phyloP scores from a whole-genome alignment of 441 rosid species.

The Sinapis alba region DNA sequence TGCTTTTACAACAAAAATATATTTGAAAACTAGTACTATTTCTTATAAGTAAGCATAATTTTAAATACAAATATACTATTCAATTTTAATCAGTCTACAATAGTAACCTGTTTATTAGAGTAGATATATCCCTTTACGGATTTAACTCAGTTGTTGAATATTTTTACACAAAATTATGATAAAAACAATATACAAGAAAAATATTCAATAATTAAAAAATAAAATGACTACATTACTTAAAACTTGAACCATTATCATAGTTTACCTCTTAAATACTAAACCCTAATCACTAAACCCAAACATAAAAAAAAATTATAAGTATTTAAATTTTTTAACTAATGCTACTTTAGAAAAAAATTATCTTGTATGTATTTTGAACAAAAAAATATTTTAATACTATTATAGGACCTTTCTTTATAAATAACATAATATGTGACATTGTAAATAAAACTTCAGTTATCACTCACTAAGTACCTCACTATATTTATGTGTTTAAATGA shows the following conservation, averaged over 20 bases:
- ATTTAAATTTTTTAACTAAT: neutral
- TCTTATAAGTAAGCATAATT: neutral
- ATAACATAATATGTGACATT: constrained; percentile 11
- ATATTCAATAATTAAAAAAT: neutral
- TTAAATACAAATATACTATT: neutral
- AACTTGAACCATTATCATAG: neutral
- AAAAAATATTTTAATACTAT: neutral
- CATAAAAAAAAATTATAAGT: neutral
- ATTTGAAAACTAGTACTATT: neutral
- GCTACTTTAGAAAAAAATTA: neutral
- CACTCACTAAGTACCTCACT: neutral
- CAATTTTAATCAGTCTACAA: neutral
- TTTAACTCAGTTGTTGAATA: neutral
- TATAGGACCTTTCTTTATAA: neutral
- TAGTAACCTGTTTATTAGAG: neutral
- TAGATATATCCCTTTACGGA: neutral
- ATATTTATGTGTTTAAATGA: neutral
- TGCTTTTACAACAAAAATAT: neutral
- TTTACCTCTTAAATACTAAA: neutral
- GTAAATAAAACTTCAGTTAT: neutral
- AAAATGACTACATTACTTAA: neutral
- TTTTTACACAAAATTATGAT: neutral
- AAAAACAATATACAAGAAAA: neutral
- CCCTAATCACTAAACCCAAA: neutral
- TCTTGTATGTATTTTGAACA: neutral